A percentile compares a stretch with the other conserved stretches of the same genome.
Evolutionary conservation across 192 early-diverging fungal genomes (phyloP).

Genomic region (Borealophlyctis nickersoniae): DNA sequence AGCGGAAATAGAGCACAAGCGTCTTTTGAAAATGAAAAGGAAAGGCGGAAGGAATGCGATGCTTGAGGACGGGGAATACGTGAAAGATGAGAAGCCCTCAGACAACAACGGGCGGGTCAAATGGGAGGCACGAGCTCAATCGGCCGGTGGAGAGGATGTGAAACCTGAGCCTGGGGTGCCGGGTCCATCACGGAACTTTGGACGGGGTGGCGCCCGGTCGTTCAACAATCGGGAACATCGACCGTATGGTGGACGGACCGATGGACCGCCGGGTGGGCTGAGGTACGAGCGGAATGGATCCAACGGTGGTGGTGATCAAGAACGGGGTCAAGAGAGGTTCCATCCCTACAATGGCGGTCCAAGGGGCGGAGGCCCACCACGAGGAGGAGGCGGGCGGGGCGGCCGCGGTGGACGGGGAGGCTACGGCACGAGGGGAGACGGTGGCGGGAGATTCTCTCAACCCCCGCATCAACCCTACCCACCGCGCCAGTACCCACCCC

Average conservation of each 20-base stretch:
- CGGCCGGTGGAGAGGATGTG: constrained; percentile 6
- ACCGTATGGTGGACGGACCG: constrained; percentile 2
- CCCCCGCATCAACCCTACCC: too few species aligned
- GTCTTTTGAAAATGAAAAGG: constrained; percentile 31
- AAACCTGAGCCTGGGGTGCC: neutral
- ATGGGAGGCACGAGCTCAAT: constrained; percentile 1
- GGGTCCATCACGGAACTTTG: too few species aligned
- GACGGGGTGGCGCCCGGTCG: neutral
- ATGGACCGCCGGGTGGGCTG: neutral
- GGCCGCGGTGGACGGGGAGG: neutral
- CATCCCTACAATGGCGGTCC: neutral
- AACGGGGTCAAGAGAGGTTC: too few species aligned
- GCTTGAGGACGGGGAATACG: too few species aligned
- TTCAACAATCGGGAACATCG: neutral
- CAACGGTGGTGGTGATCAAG: too few species aligned
- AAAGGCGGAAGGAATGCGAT: too few species aligned
- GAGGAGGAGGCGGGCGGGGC: constrained; percentile 6
- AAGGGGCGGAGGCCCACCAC: neutral
- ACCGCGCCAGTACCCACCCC: too few species aligned
- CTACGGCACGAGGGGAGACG: too few species aligned
- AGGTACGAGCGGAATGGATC: neutral
- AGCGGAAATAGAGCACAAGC: constrained; percentile 63
- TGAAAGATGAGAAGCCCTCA: too few species aligned
- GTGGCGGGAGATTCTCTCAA: too few species aligned
- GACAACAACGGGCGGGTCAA: too few species aligned